phyloP scores from a whole-genome alignment of 345 rosid species.

The Sonneratia caseolaris region DNA sequence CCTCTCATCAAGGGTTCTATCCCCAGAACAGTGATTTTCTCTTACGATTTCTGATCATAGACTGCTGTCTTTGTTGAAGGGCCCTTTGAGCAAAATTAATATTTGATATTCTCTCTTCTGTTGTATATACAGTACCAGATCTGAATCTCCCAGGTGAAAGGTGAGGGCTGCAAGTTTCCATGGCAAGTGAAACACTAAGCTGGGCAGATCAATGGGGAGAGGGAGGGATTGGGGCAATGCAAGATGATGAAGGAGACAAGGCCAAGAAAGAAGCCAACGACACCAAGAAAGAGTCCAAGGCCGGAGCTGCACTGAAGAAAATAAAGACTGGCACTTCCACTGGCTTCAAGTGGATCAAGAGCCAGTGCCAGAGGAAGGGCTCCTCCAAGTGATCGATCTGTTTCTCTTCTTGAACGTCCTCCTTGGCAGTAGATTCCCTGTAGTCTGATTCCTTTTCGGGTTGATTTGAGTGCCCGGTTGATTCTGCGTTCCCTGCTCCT shows the following conservation, averaged over 20 bases:
- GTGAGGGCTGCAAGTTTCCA: constrained; percentile 8
- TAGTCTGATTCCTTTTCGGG: not conserved
- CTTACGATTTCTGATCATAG: too few relatives aligned
- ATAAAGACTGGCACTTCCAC: constrained; percentile 24
- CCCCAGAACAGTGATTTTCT: too few relatives aligned
- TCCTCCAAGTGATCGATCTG: constrained; percentile 10
- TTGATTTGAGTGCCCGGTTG: not conserved
- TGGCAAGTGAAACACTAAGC: constrained; percentile 77
- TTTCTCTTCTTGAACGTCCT: not conserved
- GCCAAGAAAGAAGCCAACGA: constrained; percentile 26
- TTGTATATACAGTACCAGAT: too few relatives aligned
- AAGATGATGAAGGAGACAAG: constrained; percentile 22
- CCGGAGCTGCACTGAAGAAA: constrained; percentile 27
- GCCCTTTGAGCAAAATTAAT: too few relatives aligned
- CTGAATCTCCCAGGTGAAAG: not conserved
- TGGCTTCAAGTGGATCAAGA: constrained; percentile 60
- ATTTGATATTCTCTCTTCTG: too few relatives aligned
- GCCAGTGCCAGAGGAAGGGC: constrained; percentile 31
- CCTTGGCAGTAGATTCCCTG: not conserved
- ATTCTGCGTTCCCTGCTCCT: not conserved
- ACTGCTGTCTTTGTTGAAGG: too few relatives aligned
- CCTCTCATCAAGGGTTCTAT: too few relatives aligned
- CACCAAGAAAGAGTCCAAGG: constrained; percentile 30
- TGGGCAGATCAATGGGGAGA: constrained; percentile 98
- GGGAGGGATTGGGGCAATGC: constrained; percentile 56